Base-by-base conservation (phyloP, 306 rosid species). In the Canavalia ensiformis region DNA sequence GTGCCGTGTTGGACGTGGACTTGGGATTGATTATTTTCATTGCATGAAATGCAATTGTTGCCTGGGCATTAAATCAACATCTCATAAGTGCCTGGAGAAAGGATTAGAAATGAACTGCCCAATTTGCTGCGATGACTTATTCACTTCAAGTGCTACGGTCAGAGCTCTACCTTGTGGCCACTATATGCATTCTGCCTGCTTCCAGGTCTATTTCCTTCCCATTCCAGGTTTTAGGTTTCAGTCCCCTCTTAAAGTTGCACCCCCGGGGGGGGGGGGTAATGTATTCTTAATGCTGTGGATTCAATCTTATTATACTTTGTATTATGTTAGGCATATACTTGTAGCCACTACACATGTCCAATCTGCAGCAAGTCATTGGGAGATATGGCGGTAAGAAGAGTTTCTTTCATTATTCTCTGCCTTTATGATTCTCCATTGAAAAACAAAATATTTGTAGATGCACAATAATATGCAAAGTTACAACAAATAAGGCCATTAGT, bases 181-280 rank as follows among this genome's bases (percentile, higher is more conserved):
- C 74, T 94, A 92, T 84, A 96, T 96, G 99, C 99, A 96, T 92
- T 96, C 99, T 74, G 97, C 99, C 75, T 96, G 99, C 92, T 96
- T 96, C 86, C 98, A 93, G 99, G 99, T 96, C 71, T 64, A 11
- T 84, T 46, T 72, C 58, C 73, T 56, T 65, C 64, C 67, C 69
- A 44, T 83, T 74, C 54, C 64, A 49, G 52, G 37, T 67, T 65
- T 68, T 67, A 60, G 47, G 49, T 74, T 68, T 66, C 64, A 81
- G 3, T 54, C 8, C 51, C 51, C 52, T 73, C 72, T 41, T 57
- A 44, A 51, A 54, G 10, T 30, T 18, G 25, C 25, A 18, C 25
- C 25, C 25, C 72, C 1, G 6, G 8, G 13, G 11, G 10, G 46
- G 1, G 0, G 30, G 45, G 45, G 25, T 55, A 28, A 85, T 13